Evolutionary conservation across 1,284 basidiomycete genomes (phyloP).

Genomic region (Moesziomyces sp.): DNA sequence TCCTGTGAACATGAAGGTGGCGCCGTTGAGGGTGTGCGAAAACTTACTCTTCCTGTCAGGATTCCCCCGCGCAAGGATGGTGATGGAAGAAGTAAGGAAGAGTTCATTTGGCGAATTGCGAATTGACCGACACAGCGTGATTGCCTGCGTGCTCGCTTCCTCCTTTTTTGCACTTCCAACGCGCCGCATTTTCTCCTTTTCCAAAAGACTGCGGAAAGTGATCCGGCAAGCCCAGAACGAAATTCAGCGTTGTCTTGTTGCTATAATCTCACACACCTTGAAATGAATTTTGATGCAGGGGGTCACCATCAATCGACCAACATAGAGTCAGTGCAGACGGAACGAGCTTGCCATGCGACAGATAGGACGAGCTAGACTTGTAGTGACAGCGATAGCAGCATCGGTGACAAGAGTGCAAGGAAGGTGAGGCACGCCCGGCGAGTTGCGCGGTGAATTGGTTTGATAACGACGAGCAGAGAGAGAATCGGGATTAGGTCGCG

Average conservation of each 20-base stretch:
- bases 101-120: too few species aligned
- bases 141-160: not conserved
- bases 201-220: constrained; percentile 37
- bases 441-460: constrained; percentile 3
- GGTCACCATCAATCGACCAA: too few species aligned
- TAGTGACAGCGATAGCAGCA: too few species aligned
- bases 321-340: too few species aligned
- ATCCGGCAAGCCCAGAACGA: constrained; percentile 5
- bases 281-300: too few species aligned
- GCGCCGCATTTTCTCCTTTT: constrained; percentile 1
- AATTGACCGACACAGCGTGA: not conserved
- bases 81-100: constrained; percentile 3
- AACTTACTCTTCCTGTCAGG: constrained; percentile 10
- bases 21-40: not conserved
- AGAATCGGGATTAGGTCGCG: constrained; percentile 2
- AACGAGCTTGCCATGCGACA: too few species aligned
- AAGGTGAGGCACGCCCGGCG: not conserved
- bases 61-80: not conserved
- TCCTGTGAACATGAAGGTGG: constrained; percentile 25
- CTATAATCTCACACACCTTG: too few species aligned
- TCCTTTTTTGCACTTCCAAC: not conserved
- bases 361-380: too few species aligned
- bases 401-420: too few species aligned
- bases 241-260: too few species aligned
- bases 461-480: not conserved